Base-by-base conservation (phyloP, 805 yeast genomes). In the Lachancea meyersii region DNA sequence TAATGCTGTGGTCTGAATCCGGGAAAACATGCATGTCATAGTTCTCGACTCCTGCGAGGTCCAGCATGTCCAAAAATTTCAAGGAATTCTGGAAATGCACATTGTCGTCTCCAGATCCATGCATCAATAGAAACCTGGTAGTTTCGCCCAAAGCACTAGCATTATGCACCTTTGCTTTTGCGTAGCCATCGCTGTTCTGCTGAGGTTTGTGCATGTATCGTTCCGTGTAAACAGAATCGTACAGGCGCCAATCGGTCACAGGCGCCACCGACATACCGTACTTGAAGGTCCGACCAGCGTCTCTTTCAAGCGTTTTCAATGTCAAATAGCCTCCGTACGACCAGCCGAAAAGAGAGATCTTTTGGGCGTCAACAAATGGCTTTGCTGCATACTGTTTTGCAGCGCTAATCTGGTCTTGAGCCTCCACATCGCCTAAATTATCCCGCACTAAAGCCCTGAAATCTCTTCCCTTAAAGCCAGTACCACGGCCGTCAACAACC, bases 191-290 rank as follows among this genome's bases (percentile, higher is more conserved):
- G 2, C 68, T 57, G 59, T 89, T 86, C 36, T 73, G 69, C 53
- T 73, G 71, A 1, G 97, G 97, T 1, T 80, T 73, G 49, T 85
- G 86, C 95, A 93, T 84, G 62, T 93, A 93, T 48, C 98, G 69
- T 67, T 93, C 98, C 0, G 97, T 91, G 64, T 93, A 91, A 14
- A 91, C 78, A 1, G 96, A 84, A 64, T 91, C 97, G 60, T 91
- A 93, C 42, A 85, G 73, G 42, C 77, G 66, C 97, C 97, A 93
- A 60, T 88, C 84, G 0, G 97, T 93, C 2, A 93, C 98, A 1
- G 98, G 98, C 0, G 98, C 98, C 19, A 93, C 97, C 0, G 97
- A 82, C 74, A 88, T 79, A 8, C 97, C 97, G 61, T 80, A 93
- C 45, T 77, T 77, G 72, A 93, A 89, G 13, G 79, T 76, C 28